Evolutionary conservation across 768 basidiomycete species (phyloP).

Genomic region (Coprinopsis cinerea): DNA sequence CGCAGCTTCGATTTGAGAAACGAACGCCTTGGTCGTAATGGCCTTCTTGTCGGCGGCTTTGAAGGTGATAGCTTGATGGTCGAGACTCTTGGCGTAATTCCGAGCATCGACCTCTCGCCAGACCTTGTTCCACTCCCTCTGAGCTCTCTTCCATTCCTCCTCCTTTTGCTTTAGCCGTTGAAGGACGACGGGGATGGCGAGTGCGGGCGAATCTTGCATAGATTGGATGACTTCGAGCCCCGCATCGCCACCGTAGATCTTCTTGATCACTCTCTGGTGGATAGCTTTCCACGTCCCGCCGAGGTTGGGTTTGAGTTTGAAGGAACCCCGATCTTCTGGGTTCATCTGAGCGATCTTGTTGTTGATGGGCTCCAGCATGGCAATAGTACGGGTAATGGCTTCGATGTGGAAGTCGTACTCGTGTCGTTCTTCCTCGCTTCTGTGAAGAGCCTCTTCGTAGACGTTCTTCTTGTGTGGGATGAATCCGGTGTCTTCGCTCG

Average conservation of each 20-base stretch:
- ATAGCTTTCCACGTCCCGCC: constrained; percentile 85
- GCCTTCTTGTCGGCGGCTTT: constrained; percentile 87
- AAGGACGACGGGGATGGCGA: constrained; percentile 88
- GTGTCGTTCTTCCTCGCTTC: constrained; percentile 95
- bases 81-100: constrained; percentile 90
- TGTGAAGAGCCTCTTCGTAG: constrained; percentile 94
- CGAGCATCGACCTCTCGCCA: constrained; percentile 96
- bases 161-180: constrained; percentile 91
- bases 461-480: constrained; percentile 89
- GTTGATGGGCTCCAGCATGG: constrained; percentile 85
- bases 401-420: constrained; percentile 99
- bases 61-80: constrained; percentile 90
- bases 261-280: constrained; percentile 91
- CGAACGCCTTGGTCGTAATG: constrained; percentile 66
- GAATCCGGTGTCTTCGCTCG: constrained; percentile 90
- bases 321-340: constrained; percentile 70
- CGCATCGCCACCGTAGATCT: constrained; percentile 88
- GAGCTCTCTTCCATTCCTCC: constrained; percentile 97
- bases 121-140: constrained; percentile 97
- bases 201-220: constrained; percentile 87
- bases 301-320: constrained; percentile 86
- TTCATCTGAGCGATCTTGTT: constrained; percentile 78
- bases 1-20: constrained; percentile 79
- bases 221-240: constrained; percentile 78
- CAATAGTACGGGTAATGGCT: constrained; percentile 86